Conservation (phyloP, 495 filamentous ascomycete species). For the Poronia punctata region DNA sequence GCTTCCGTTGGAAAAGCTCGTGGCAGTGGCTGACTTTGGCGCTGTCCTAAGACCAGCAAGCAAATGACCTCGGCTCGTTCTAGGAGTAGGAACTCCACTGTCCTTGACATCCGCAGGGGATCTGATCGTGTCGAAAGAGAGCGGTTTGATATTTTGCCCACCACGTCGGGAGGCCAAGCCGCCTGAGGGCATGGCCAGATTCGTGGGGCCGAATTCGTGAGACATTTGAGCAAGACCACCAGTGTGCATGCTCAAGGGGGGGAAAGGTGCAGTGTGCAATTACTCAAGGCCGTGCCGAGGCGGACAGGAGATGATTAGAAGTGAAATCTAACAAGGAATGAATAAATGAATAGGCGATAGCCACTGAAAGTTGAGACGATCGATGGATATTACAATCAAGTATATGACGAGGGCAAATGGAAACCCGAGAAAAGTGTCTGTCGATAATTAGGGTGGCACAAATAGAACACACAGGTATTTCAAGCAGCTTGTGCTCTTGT, state of each 20-base stretch:
- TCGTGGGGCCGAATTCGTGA: slow-evolving; percentile 70
- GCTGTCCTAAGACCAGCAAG: slow-evolving; percentile 90
- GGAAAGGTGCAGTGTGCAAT: slow-evolving; percentile 8
- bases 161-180: slow-evolving; percentile 70
- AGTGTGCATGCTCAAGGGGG: slow-evolving; percentile 80
- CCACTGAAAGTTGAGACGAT: slow-evolving; percentile 21
- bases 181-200: slow-evolving; percentile 65
- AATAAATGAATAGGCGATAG: slow-evolving; percentile 27
- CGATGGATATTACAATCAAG: slow-evolving; percentile 26
- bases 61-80: slow-evolving; percentile 90
- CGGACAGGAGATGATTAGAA: slow-evolving; percentile 21
- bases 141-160: slow-evolving; percentile 76
- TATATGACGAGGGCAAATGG: slow-evolving; percentile 15
- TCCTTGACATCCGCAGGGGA: slow-evolving; percentile 38
- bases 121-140: slow-evolving; percentile 63
- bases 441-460: slow-evolving; percentile 20
- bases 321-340: slow-evolving; percentile 21
- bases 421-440: slow-evolving; percentile 11
- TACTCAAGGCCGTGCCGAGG: slow-evolving; percentile 10
- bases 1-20: slow-evolving; percentile 50
- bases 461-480: slow-evolving; percentile 5
- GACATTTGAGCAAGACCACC: slow-evolving; percentile 99
- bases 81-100: slow-evolving; percentile 63
- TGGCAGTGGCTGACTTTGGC: slow-evolving; percentile 70
- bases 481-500: slow-evolving; percentile 12